A percentile compares a stretch with the other conserved stretches of the same genome.
These are phyloP conservation scores for Elongisporangium anandrum DNA, from an alignment of 352 stramenopile species.

Conservation along the genomic window DNA sequence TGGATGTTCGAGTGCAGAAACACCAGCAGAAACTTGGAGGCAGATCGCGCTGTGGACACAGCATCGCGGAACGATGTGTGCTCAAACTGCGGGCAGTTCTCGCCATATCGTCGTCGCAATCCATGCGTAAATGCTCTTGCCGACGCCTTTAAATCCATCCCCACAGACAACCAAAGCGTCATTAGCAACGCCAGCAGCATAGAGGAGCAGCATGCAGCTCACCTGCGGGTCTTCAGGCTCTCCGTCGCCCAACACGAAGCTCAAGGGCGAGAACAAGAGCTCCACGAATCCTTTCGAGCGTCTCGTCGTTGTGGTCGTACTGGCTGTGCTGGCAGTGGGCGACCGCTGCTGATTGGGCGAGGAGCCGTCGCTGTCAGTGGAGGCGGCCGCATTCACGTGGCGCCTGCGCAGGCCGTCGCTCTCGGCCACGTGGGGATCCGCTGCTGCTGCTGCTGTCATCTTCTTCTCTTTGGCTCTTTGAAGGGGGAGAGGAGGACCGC, in stretches of 20 bases:
- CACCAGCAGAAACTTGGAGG: slow-evolving; percentile 82
- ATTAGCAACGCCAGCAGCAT: no score
- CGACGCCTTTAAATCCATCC: slow-evolving; percentile 5
- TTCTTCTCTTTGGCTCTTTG: background rate
- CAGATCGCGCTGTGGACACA: slow-evolving; percentile 67
- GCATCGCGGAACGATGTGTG: slow-evolving; percentile 80
- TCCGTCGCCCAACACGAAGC: slow-evolving; percentile 66
- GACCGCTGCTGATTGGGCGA: background rate
- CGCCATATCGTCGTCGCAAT: slow-evolving; percentile 53
- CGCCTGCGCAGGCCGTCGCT: slow-evolving; percentile 26
- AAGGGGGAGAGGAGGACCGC: background rate
- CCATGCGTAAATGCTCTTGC: slow-evolving; percentile 54
- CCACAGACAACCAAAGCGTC: background rate
- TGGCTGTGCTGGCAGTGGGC: background rate
- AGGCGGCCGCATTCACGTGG: slow-evolving; percentile 14
- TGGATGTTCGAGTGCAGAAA: slow-evolving; percentile 85
- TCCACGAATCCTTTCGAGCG: slow-evolving; percentile 61
- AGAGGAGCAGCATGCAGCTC: background rate
- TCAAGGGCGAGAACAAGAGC: slow-evolving; percentile 70
- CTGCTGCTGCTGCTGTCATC: background rate
- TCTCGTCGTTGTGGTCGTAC: background rate
- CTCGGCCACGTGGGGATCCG: slow-evolving; percentile 1
- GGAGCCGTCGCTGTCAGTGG: slow-evolving; percentile 1
- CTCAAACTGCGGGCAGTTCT: slow-evolving; percentile 66
- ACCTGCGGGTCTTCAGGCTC: slow-evolving; percentile 63